Conservation (phyloP, 305 asterid genomes). For the Caryopteris hybrid region DNA sequence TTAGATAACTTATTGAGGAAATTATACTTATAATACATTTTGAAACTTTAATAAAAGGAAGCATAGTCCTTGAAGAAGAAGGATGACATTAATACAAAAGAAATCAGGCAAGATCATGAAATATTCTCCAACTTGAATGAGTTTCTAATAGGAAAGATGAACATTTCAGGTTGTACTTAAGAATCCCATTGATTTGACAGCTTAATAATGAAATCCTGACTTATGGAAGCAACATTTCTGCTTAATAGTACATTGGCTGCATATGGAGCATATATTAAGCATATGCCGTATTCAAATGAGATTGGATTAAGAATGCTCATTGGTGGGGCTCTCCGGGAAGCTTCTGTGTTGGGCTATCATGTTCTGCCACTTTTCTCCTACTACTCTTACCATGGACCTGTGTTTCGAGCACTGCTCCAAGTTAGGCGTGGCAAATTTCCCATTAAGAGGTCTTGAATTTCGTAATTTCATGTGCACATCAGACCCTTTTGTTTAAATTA, state of each 20-base stretch:
- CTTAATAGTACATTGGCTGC: slow-evolving; percentile 72
- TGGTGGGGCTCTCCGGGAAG: slow-evolving; percentile 92
- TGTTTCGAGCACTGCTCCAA: slow-evolving; percentile 80
- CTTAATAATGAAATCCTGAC: slow-evolving; percentile 1
- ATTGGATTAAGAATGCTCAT: slow-evolving; percentile 87
- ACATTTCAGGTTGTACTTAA: not conserved
- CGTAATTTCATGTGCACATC: not conserved
- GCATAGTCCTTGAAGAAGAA: not conserved
- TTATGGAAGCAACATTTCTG: not conserved
- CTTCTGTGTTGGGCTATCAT: slow-evolving; percentile 74
- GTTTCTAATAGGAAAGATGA: not conserved
- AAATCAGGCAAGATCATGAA: too few relatives aligned
- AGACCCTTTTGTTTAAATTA: not conserved
- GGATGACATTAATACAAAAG: not conserved
- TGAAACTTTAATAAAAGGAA: not conserved
- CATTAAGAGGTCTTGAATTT: slow-evolving; percentile 41
- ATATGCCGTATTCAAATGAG: slow-evolving; percentile 84
- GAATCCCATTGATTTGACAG: not conserved
- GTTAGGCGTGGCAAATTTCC: slow-evolving; percentile 76
- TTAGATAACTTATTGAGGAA: not conserved
- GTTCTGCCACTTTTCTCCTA: slow-evolving; percentile 87
- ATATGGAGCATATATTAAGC: slow-evolving; percentile 83
- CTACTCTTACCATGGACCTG: slow-evolving; percentile 94
- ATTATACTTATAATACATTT: not conserved
- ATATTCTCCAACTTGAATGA: too few relatives aligned